Base-by-base conservation (phyloP, 306 rosid genomes). In the Corylus heterophylla region DNA sequence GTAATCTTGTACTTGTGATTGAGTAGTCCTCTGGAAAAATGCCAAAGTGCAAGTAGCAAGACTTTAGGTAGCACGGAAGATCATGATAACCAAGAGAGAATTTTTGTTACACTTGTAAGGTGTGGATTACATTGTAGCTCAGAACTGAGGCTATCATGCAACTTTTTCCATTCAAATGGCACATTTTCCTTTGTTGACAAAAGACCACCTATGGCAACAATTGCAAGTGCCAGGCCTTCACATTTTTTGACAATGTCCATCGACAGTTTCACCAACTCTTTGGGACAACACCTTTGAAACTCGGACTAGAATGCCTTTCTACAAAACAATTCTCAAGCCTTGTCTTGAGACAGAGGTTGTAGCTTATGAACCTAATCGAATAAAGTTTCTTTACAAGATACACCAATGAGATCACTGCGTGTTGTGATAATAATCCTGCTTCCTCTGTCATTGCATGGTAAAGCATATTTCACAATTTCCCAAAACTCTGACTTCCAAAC, bases 11-110 rank as follows among this genome's bases (percentile, higher is more conserved):
- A 11, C 67, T 48, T 10, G 62, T 42, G 54, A 82, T 76, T 12
- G 74, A 71, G 8, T 70, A 18, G 52, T 13, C 80, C 50, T 71
- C 45, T 0, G 78, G 85, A 48, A 81, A 81, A 54, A 76, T 45
- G 29, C 85, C 27, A 20, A 81, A 71, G 68, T 70, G 76, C 44
- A 76, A 71, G 74, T 71, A 61, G 52, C 85, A 76, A 2, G 18
- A 5, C 49, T 76, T 81, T 4, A 81, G 80, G 22, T 71, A 64
- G 27, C 7, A 76, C 51, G 67, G 37, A 25, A 75, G 84, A 69
- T 69, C 84, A 16, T 50, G 48, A 20, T 66, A 76, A 66, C 74
- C 66, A 9, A 64, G 64, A 6, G 10, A 76, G 45, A 8, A 73
- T 70, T 2, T 49, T 68, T 2, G 16, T 17, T 5, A 48, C 5